A percentile compares a stretch with the other conserved stretches of the same genome.
These are phyloP conservation scores for Rosa multiflora DNA, from an alignment of 306 rosid genomes.

Conservation along the genomic window DNA sequence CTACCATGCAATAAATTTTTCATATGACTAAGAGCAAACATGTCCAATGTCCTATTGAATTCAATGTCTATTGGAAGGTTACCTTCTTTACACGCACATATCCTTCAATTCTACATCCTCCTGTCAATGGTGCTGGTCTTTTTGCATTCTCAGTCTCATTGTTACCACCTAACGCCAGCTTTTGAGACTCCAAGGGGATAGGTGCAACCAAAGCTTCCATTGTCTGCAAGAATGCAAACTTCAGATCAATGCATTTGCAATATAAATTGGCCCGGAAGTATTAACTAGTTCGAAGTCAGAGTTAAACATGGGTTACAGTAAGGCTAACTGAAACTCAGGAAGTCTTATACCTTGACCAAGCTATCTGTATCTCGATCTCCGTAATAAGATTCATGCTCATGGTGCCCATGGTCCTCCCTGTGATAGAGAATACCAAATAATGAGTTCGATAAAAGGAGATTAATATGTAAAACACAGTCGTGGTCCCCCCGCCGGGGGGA, in stretches of 20 bases:
- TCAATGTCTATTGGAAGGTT: background rate
- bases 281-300: conserved; percentile 3
- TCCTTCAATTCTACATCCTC: conserved; percentile 95
- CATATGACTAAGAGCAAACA: conserved; percentile 2
- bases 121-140: conserved; percentile 89
- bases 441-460: background rate
- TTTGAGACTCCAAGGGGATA: conserved; percentile 51
- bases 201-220: conserved; percentile 70
- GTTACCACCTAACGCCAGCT: conserved; percentile 60
- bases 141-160: conserved; percentile 47
- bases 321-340: conserved; percentile 21
- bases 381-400: conserved; percentile 90
- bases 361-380: conserved; percentile 95
- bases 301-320: conserved; percentile 20
- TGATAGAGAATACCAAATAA: conserved; percentile 28
- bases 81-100: conserved; percentile 96
- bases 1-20: background rate
- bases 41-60: background rate
- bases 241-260: conserved; percentile 27
- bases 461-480: background rate
- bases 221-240: conserved; percentile 47
- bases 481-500: background rate
- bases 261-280: conserved; percentile 18
- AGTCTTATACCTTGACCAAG: conserved; percentile 69
- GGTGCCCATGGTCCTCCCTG: conserved; percentile 93